Base-by-base conservation (phyloP, 2,329 filamentous ascomycete species). In the Pseudocercospora vitis region DNA sequence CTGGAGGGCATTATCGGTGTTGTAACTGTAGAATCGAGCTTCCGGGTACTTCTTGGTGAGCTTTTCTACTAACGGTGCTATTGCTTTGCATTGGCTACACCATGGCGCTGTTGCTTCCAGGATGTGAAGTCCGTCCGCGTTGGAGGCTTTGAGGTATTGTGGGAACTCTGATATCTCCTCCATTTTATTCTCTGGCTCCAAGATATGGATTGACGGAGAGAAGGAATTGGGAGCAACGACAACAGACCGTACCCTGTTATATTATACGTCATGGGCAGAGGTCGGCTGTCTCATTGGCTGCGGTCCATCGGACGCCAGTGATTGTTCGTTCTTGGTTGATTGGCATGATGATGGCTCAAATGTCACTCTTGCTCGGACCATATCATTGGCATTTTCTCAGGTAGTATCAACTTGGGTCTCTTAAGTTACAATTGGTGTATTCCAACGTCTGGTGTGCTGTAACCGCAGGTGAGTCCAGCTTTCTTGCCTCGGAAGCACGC, bases 1-100 rank as follows among this genome's bases (percentile, higher is more conserved):
- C 26, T 67, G 66, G 29, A 57, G 26, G 45, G 62, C 65, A n/a
- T 48, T 60, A 19, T 69, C 67, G 33, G 63, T 63, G 40, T 68
- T 60, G 57, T 68, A 69, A 16, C 53, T 52, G 52, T 67, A 68
- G 56, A 65, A 69, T 9, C 59, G 52, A 2, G 61, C 64, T 9
- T 67, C 65, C n/a, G 66, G 66, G 35, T 65, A 68, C 53, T 68
- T 65, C 44, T 58, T 52, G 7, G 61, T 58, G 54, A 69, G 55
- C 44, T 66, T 64, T n/a, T 66, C 62, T 31, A 69, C 60, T 33
- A 66, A 64, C 2, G 67, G 67, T 7, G 58, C 58, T 18, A 69
- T 68, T 31, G 66, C 66, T 57, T 68, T 69, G 55, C 67, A 68
- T 50, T 67, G 59, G 19, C 53, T 51, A 52, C 65, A 67, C 64